A percentile compares a stretch with the other conserved stretches of the same genome.
phyloP scores from a whole-genome alignment of 768 basidiomycete species.

The Galerina sulciceps region DNA sequence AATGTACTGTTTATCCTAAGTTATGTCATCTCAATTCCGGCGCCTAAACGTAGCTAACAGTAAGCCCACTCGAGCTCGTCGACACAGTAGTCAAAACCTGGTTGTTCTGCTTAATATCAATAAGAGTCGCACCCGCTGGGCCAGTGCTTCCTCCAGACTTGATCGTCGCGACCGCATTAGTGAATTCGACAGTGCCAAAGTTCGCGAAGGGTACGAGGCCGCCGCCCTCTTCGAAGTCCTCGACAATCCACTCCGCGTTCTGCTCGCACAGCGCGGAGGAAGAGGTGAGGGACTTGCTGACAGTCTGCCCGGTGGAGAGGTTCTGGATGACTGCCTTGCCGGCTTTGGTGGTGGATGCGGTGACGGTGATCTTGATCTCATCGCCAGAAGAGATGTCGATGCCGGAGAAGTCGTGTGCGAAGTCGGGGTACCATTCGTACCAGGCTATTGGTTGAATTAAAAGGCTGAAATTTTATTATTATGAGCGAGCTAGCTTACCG shows the following conservation, averaged over 20 bases:
- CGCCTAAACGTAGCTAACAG: constrained; percentile 9
- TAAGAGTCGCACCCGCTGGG: constrained; percentile 16
- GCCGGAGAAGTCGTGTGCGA: constrained; percentile 20
- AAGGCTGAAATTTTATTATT: background rate
- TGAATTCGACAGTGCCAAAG: constrained; percentile 24
- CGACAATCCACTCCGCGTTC: constrained; percentile 26
- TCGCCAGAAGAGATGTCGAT: constrained; percentile 20
- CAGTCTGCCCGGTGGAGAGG: constrained; percentile 18
- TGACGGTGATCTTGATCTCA: constrained; percentile 21
- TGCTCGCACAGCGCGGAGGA: constrained; percentile 21
- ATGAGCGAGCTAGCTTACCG: background rate
- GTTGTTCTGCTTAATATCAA: constrained; percentile 20
- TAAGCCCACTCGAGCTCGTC: constrained; percentile 11
- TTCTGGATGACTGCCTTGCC: constrained; percentile 20
- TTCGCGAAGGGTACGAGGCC: constrained; percentile 20
- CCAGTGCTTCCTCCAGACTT: constrained; percentile 9
- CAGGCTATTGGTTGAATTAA: constrained; percentile 6
- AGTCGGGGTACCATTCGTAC: constrained; percentile 25
- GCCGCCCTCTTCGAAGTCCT: constrained; percentile 24
- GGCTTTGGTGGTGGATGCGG: constrained; percentile 17
- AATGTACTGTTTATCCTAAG: too few relatives aligned
- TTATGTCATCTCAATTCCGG: too few relatives aligned
- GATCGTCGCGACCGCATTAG: constrained; percentile 17
- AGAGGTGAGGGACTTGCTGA: constrained; percentile 21
- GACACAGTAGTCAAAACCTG: constrained; percentile 14